phyloP scores from a whole-genome alignment of 768 basidiomycete species.

The Lentinus brumalis region DNA sequence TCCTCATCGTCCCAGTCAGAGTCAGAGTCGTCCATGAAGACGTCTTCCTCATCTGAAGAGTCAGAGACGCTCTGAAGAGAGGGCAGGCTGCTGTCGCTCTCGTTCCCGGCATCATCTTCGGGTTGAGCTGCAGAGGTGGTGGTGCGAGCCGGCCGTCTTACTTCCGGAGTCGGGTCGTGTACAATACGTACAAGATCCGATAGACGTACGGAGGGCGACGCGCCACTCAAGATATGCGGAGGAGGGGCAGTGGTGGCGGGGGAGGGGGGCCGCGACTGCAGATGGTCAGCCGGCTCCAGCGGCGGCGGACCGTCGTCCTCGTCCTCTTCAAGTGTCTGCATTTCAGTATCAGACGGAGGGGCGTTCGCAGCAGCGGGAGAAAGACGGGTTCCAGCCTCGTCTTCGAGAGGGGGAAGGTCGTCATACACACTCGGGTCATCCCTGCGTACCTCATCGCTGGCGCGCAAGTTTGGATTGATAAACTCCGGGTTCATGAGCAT shows the following conservation, averaged over 20 bases:
- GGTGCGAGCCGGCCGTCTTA: not conserved
- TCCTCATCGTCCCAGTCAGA: constrained; percentile 16
- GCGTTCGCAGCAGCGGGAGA: not conserved
- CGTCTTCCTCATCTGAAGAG: constrained; percentile 18
- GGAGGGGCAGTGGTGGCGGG: not conserved
- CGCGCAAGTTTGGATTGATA: not conserved
- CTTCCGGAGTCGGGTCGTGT: no score
- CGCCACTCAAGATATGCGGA: no score
- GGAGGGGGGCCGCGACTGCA: not conserved
- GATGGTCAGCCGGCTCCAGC: not conserved
- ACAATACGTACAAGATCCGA: not conserved
- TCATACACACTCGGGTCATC: not conserved
- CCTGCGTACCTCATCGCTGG: not conserved
- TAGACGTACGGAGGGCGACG: no score
- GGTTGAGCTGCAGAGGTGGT: not conserved
- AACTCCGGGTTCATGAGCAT: constrained; percentile 5
- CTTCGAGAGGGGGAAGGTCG: constrained; percentile 15
- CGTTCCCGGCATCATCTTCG: constrained; percentile 1
- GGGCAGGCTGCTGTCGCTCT: constrained; percentile 25
- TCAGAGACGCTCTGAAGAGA: constrained; percentile 28
- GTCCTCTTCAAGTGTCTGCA: not conserved
- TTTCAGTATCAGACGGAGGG: not conserved
- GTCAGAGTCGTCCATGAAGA: constrained; percentile 7
- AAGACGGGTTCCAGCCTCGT: not conserved
- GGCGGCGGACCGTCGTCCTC: constrained; percentile 7